Conservation (phyloP, 305 asterid species). For the Ruellia speciosa region DNA sequence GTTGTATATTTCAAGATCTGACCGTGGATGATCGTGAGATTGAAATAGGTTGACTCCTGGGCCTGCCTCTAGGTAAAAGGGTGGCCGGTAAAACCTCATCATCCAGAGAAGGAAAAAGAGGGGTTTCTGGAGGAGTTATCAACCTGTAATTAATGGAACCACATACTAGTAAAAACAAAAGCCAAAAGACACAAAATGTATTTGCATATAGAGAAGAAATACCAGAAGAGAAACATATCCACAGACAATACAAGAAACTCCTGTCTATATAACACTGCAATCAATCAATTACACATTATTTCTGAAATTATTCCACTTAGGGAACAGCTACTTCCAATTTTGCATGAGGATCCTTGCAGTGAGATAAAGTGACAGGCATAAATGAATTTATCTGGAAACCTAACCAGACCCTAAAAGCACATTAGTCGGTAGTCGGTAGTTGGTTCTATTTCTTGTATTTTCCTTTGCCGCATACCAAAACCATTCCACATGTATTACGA, state of each 20-base stretch:
- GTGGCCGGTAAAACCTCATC: constrained; percentile 54
- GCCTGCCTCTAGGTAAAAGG: constrained; percentile 72
- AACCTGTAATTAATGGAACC: constrained; percentile 44
- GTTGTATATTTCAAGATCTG: constrained; percentile 23
- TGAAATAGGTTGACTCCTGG: constrained; percentile 81
- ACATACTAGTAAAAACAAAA: constrained; percentile 25
- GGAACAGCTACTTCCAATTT: constrained; percentile 5
- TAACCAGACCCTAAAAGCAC: constrained; percentile 13
- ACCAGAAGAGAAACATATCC: neutral
- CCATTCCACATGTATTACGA: neutral
- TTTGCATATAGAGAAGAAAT: neutral
- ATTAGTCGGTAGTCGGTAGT: constrained; percentile 9
- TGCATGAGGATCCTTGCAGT: constrained; percentile 1
- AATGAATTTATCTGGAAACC: constrained; percentile 4
- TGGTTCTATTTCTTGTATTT: constrained; percentile 12
- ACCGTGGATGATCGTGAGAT: constrained; percentile 82
- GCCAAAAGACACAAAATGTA: constrained; percentile 15
- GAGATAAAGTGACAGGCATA: constrained; percentile 11
- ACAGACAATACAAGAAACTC: constrained; percentile 1
- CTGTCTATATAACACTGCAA: constrained; percentile 3
- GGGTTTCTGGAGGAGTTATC: constrained; percentile 97
- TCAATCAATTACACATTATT: neutral
- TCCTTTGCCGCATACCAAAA: too few species aligned
- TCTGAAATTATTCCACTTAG: neutral
- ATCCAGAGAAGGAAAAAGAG: constrained; percentile 85